Conservation (phyloP, 495 filamentous ascomycete genomes). For the Lindgomyces ingoldianus region DNA sequence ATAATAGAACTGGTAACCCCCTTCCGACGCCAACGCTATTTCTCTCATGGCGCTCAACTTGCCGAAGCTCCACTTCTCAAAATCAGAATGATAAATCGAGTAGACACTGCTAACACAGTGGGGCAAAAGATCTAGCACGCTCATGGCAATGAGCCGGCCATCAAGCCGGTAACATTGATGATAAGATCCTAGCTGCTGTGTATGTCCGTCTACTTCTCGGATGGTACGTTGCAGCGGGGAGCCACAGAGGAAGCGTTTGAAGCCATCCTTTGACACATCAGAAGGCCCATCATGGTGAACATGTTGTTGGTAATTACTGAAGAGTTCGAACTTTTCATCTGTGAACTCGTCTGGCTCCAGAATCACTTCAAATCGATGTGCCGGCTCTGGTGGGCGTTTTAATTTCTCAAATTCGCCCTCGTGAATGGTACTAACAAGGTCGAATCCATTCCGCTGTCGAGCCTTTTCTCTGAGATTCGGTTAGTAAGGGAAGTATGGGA, state of each 20-base stretch:
- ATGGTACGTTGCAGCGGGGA: constrained; percentile 68
- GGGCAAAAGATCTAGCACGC: constrained; percentile 85
- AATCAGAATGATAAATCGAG: constrained; percentile 84
- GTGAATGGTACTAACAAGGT: constrained; percentile 72
- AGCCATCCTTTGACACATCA: constrained; percentile 67
- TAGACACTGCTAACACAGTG: constrained; percentile 91
- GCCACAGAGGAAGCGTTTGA: constrained; percentile 79
- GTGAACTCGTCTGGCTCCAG: constrained; percentile 79
- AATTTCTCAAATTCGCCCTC: constrained; percentile 64
- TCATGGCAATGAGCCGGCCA: constrained; percentile 82
- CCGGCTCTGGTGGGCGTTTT: constrained; percentile 63
- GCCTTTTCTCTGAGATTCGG: constrained; percentile 63
- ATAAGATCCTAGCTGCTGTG: constrained; percentile 75
- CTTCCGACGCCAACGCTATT: constrained; percentile 74
- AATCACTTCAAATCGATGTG: constrained; percentile 75
- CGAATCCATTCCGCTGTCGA: constrained; percentile 70
- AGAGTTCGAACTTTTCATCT: constrained; percentile 83
- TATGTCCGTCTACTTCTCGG: constrained; percentile 50
- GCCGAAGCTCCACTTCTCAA: constrained; percentile 76
- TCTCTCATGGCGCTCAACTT: constrained; percentile 88
- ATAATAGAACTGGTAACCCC: constrained; percentile 71
- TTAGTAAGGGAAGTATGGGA: neutral
- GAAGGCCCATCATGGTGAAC: constrained; percentile 74
- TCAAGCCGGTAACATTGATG: constrained; percentile 95
- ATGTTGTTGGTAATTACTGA: constrained; percentile 78